Percentiles rank a stretch among this genome's conserved stretches.
These are phyloP conservation scores for Actinidia chinensis DNA, from an alignment of 179 eudicot genomes.

Conservation along the genomic window DNA sequence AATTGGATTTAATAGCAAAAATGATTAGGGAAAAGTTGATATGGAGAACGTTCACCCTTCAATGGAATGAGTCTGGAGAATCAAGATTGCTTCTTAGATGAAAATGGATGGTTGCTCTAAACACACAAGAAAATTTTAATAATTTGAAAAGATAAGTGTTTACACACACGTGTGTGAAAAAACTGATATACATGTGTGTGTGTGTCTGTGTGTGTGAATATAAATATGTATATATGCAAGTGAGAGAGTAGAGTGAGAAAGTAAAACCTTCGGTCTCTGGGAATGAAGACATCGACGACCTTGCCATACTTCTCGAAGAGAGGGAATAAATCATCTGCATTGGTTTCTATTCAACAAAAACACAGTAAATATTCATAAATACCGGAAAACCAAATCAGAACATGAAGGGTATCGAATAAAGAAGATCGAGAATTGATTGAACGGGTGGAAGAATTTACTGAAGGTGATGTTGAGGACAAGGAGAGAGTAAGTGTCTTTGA, in stretches of 20 bases:
- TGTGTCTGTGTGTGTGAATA: too few species aligned
- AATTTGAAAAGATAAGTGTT: too few species aligned
- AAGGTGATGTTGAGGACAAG: conserved; percentile 98
- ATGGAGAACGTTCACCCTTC: too few species aligned
- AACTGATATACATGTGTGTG: too few species aligned
- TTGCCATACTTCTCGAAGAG: conserved; percentile 89
- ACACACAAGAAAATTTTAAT: too few species aligned
- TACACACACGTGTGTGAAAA: too few species aligned
- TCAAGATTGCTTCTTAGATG: too few species aligned
- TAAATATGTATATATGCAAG: not conserved
- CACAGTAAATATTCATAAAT: not conserved
- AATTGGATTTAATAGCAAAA: too few species aligned
- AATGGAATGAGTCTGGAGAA: too few species aligned
- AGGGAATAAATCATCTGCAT: conserved; percentile 91
- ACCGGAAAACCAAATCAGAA: not conserved
- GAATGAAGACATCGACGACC: conserved; percentile 96
- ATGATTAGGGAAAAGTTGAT: too few species aligned
- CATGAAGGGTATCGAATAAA: not conserved
- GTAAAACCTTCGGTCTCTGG: conserved; percentile 79
- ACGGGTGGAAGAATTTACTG: conserved; percentile 36
- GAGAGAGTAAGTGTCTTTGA: conserved; percentile 88
- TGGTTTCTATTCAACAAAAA: conserved; percentile 51
- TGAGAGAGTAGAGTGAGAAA: not conserved
- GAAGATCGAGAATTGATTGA: not conserved
- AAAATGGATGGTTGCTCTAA: too few species aligned